Conservation (phyloP, 2,329 filamentous ascomycete genomes). For the Fusarium sp. region DNA sequence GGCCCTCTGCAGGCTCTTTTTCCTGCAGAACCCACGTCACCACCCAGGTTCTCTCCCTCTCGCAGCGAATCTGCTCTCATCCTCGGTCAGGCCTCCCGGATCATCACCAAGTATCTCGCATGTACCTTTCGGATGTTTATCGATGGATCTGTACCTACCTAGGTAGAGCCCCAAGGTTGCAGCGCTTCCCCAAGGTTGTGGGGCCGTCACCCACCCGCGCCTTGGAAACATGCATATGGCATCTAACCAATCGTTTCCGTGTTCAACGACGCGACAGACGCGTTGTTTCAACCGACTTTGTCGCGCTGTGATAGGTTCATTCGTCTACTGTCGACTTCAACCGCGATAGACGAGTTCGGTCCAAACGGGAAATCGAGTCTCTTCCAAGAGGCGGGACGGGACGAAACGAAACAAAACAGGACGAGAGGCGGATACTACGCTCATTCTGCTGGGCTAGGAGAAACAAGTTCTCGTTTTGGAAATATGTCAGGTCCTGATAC, state of each 20-base stretch:
- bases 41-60: not conserved
- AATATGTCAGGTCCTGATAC: slow-evolving; percentile 12
- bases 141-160: too few species aligned
- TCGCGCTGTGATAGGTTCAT: slow-evolving; percentile 35
- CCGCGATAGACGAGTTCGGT: not conserved
- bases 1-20: slow-evolving; percentile 33
- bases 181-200: slow-evolving; percentile 23
- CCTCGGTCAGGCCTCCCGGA: slow-evolving; percentile 25
- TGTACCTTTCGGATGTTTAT: slow-evolving; percentile 41
- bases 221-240: slow-evolving; percentile 35
- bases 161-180: too few species aligned
- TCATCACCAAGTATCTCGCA: slow-evolving; percentile 17
- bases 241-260: slow-evolving; percentile 38
- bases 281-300: slow-evolving; percentile 34
- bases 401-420: not conserved
- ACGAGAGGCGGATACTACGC: slow-evolving; percentile 13
- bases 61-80: slow-evolving; percentile 8
- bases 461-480: slow-evolving; percentile 9
- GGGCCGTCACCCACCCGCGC: slow-evolving; percentile 26
- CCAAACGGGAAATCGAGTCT: not conserved
- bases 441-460: not conserved
- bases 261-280: slow-evolving; percentile 42
- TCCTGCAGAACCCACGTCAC: slow-evolving; percentile 18
- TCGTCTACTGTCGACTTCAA: not conserved
- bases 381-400: not conserved